Conservation (phyloP, 1,139 yeast genomes). For the Geotrichum bryndzae region DNA sequence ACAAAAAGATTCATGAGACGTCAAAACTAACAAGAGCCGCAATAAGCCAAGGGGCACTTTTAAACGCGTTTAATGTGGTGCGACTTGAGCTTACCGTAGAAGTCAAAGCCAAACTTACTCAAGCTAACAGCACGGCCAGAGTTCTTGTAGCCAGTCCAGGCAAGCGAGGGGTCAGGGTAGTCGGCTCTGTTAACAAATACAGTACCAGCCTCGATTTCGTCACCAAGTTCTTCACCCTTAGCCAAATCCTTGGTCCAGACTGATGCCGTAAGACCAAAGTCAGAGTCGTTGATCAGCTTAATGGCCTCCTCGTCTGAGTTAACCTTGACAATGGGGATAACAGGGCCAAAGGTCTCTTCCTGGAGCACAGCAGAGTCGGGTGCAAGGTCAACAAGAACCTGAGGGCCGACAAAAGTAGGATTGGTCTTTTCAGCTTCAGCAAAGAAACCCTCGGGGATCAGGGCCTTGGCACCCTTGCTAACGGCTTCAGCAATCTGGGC, state of each 20-base stretch:
- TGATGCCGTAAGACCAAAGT: conserved; percentile 49
- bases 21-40: not conserved
- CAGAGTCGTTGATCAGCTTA: conserved; percentile 34
- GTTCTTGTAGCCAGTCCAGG: conserved; percentile 79
- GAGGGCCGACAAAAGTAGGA: conserved; percentile 73
- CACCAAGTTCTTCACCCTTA: conserved; percentile 57
- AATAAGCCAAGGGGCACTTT: not conserved
- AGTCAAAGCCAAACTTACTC: conserved; percentile 33
- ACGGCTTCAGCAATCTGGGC: conserved; percentile 66
- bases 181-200: conserved; percentile 83
- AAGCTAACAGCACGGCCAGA: conserved; percentile 64
- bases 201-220: conserved; percentile 71
- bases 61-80: conserved; percentile 32
- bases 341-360: conserved; percentile 71
- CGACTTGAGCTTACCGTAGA: conserved; percentile 35
- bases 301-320: conserved; percentile 37
- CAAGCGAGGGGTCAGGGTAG: conserved; percentile 69
- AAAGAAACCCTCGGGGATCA: conserved; percentile 62
- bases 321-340: conserved; percentile 39
- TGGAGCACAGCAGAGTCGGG: conserved; percentile 60
- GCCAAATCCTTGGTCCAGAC: conserved; percentile 48
- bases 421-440: conserved; percentile 38
- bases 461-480: conserved; percentile 56
- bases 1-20: not conserved
- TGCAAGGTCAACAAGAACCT: conserved; percentile 66